A percentile compares a stretch with the other conserved stretches of the same genome.
These are phyloP conservation scores for Proliferodiscus dingleyae DNA, from an alignment of 2,329 filamentous ascomycete genomes.

Conservation along the genomic window DNA sequence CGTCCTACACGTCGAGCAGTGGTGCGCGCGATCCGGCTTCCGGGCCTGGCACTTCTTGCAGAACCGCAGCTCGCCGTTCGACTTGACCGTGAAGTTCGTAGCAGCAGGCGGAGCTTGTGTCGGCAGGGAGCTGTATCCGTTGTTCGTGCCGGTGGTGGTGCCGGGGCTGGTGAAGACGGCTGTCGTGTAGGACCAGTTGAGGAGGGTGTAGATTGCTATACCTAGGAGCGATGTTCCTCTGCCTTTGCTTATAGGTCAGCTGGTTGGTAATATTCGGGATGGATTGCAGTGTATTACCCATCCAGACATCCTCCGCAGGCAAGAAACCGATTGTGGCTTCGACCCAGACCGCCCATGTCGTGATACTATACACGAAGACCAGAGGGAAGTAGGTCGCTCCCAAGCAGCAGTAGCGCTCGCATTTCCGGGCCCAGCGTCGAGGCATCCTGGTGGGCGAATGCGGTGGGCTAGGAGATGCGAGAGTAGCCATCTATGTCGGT, in stretches of 20 bases:
- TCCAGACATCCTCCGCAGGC: slow-evolving; percentile 48
- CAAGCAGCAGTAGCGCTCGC: slow-evolving; percentile 81
- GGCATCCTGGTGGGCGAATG: slow-evolving; percentile 43
- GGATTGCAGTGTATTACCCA: slow-evolving; percentile 43
- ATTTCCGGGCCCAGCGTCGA: slow-evolving; percentile 58
- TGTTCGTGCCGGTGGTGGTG: slow-evolving; percentile 52
- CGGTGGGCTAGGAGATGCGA: slow-evolving; percentile 29
- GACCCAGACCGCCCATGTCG: slow-evolving; percentile 93
- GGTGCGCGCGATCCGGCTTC: slow-evolving; percentile 93
- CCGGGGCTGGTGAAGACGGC: slow-evolving; percentile 93
- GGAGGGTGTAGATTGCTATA: slow-evolving; percentile 66
- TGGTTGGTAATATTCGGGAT: not conserved
- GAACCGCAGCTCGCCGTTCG: slow-evolving; percentile 78
- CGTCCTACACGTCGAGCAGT: slow-evolving; percentile 89
- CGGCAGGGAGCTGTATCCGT: slow-evolving; percentile 76
- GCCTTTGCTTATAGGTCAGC: slow-evolving; percentile 38
- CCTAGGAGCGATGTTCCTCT: slow-evolving; percentile 56
- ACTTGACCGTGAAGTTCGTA: slow-evolving; percentile 86
- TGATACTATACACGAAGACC: slow-evolving; percentile 79
- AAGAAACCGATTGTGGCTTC: slow-evolving; percentile 66
- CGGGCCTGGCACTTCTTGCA: slow-evolving; percentile 96
- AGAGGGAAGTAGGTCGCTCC: slow-evolving; percentile 81
- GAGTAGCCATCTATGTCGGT: slow-evolving; percentile 20
- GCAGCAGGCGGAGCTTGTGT: slow-evolving; percentile 58
- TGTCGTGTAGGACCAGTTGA: slow-evolving; percentile 85